Base-by-base conservation (phyloP, 345 rosid species). In the Sisymbrium altissimum region DNA sequence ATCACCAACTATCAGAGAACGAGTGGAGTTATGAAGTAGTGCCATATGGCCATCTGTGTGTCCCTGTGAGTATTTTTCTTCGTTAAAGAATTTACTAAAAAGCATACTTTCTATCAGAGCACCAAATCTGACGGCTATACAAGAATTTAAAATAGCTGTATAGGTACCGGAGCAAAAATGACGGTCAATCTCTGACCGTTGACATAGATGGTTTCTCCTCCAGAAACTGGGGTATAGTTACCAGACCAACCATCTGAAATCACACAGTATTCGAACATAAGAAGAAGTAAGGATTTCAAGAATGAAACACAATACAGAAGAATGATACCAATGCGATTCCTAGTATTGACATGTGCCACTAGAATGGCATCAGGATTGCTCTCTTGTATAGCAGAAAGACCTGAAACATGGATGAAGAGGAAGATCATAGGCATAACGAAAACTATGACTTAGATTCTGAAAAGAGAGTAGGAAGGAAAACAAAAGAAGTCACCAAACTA, bases 31-130 rank as follows among this genome's bases (percentile, higher is more conserved):
- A 82, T 91, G 86, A 63, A 86, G 90, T 69, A 94, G 81, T 58
- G 84, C 95, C 74, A 85, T 60, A 77, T 94, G 98, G 35, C 98
- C 97, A 80, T 94, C 91, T 10, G 96, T 94, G 73, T 94, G 98
- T 70, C 98, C 98, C 96, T 94, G 87, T 0, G 57, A 78, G 46
- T 18, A 57, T 14, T n/a, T 55, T 46, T 9, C 19, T 76, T 18
- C n/a, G 59, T 70, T 68, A 68, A 23, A 53, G 29, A 69, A 21
- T 63, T 54, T 27, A 45, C 11, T 6, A 52, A 33, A 38, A 60
- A 1, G 43, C 23, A 75, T 14, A 61, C 4, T 41, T 41, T 23
- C 14, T 11, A 76, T 5, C 52, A 64, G 14, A 36, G 30, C 19
- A 27, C 66, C 33, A 9, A 45, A 14, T 63, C 6, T 10, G 12